These are phyloP conservation scores for Suillus clintonianus DNA, from an alignment of 768 basidiomycete species.

Conservation along the genomic window DNA sequence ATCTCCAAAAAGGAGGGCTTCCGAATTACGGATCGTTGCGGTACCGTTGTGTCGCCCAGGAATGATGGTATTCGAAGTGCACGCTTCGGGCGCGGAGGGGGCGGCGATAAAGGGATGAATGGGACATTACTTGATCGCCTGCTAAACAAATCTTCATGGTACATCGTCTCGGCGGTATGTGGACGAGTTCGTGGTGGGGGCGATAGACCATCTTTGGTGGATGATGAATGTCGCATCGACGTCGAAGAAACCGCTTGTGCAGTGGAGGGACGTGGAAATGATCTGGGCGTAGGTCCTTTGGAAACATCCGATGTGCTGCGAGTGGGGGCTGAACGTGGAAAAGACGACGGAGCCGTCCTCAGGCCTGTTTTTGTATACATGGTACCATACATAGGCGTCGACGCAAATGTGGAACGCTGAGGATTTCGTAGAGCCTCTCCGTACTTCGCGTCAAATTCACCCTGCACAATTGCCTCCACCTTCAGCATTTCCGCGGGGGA, in stretches of 20 bases:
- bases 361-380: slow-evolving; percentile 30
- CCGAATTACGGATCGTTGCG: slow-evolving; percentile 56
- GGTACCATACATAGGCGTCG: slow-evolving; percentile 36
- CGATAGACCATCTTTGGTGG: slow-evolving; percentile 41
- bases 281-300: slow-evolving; percentile 20
- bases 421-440: slow-evolving; percentile 24
- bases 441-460: slow-evolving; percentile 28
- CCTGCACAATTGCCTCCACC: slow-evolving; percentile 52
- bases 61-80: neutral
- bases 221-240: slow-evolving; percentile 17
- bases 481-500: slow-evolving; percentile 65
- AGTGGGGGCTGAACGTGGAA: slow-evolving; percentile 17
- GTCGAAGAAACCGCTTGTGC: slow-evolving; percentile 28
- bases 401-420: slow-evolving; percentile 40
- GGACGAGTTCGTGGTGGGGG: slow-evolving; percentile 45
- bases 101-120: slow-evolving; percentile 38
- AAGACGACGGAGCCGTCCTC: slow-evolving; percentile 28
- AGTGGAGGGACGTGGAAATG: slow-evolving; percentile 36
- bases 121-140: slow-evolving; percentile 31
- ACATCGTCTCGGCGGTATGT: slow-evolving; percentile 11
- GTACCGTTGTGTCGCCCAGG: slow-evolving; percentile 38
- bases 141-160: neutral
- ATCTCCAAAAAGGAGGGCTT: slow-evolving; percentile 78
- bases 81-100: slow-evolving; percentile 22
- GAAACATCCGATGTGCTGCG: slow-evolving; percentile 20